Percentiles rank a stretch among this genome's conserved stretches.
phyloP scores from a whole-genome alignment of 495 filamentous ascomycete genomes.

The Jackrogersella minutella region DNA sequence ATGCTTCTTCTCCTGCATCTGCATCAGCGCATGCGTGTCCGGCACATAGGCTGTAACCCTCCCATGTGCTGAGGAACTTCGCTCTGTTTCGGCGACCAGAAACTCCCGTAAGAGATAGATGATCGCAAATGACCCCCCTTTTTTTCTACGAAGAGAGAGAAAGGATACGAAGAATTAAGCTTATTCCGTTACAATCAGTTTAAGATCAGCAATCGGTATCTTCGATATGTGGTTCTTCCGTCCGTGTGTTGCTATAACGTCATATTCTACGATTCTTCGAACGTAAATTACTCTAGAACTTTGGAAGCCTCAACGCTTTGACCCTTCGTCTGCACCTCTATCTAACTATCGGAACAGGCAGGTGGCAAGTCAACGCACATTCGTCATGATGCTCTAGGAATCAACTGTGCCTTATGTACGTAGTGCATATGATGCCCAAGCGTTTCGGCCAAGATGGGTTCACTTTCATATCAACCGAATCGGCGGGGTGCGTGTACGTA shows the following conservation, averaged over 20 bases:
- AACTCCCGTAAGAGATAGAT: background rate
- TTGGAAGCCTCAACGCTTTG: conserved; percentile 9
- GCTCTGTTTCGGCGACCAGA: background rate
- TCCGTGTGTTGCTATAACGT: background rate
- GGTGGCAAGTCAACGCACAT: conserved; percentile 7
- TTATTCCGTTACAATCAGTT: background rate
- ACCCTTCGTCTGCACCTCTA: conserved; percentile 1
- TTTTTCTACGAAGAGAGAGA: background rate
- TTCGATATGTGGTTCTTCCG: background rate
- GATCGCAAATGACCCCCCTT: background rate
- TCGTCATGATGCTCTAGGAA: conserved; percentile 5
- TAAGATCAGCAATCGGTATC: too few relatives aligned
- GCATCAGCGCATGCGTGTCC: conserved; percentile 17
- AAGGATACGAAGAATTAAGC: background rate
- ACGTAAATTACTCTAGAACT: background rate
- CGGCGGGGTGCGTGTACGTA: background rate
- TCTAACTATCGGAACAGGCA: conserved; percentile 4
- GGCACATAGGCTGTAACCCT: conserved; percentile 29
- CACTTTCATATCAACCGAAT: background rate
- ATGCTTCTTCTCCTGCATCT: conserved; percentile 22
- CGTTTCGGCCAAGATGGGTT: background rate
- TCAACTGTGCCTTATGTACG: conserved; percentile 3
- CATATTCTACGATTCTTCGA: background rate
- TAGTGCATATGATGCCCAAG: conserved; percentile 5
- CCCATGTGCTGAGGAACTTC: conserved; percentile 29